Evolutionary conservation across 139 green algal species (phyloP).

Genomic region (Mesotaenium endlicherianum): DNA sequence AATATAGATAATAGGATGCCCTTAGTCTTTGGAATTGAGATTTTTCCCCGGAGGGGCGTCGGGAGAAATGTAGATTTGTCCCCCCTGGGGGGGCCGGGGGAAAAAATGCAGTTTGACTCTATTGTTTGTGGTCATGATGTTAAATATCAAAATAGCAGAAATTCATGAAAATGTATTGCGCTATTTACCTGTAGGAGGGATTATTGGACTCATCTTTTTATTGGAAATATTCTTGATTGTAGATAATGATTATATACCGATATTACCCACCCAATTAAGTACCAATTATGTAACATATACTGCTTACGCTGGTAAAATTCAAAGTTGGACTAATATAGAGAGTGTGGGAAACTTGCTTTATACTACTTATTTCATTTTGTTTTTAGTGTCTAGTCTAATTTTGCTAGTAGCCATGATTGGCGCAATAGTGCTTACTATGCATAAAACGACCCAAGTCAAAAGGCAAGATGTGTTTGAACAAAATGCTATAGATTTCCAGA

Average conservation of each 20-base stretch:
- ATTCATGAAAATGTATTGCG: conserved; percentile 66
- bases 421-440: conserved; percentile 66
- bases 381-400: conserved; percentile 65
- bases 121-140: conserved; percentile 78
- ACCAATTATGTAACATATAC: conserved; percentile 36
- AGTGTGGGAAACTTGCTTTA: conserved; percentile 63
- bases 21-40: too few relatives aligned
- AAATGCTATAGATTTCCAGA: conserved; percentile 67
- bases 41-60: too few relatives aligned
- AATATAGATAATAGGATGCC: too few relatives aligned
- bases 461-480: conserved; percentile 66
- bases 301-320: conserved; percentile 46
- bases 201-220: conserved; percentile 65
- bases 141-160: conserved; percentile 64
- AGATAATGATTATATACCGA: conserved; percentile 64
- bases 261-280: conserved; percentile 33
- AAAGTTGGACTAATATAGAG: conserved; percentile 58
- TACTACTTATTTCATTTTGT: conserved; percentile 69
- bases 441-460: conserved; percentile 61
- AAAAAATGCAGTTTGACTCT: too few relatives aligned
- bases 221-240: conserved; percentile 66
- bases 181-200: conserved; percentile 60
- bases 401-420: conserved; percentile 69
- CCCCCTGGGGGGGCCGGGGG: too few relatives aligned
- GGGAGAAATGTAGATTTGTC: too few relatives aligned